Conservation (phyloP, 768 basidiomycete genomes). For the Tubosaeta sp. region DNA sequence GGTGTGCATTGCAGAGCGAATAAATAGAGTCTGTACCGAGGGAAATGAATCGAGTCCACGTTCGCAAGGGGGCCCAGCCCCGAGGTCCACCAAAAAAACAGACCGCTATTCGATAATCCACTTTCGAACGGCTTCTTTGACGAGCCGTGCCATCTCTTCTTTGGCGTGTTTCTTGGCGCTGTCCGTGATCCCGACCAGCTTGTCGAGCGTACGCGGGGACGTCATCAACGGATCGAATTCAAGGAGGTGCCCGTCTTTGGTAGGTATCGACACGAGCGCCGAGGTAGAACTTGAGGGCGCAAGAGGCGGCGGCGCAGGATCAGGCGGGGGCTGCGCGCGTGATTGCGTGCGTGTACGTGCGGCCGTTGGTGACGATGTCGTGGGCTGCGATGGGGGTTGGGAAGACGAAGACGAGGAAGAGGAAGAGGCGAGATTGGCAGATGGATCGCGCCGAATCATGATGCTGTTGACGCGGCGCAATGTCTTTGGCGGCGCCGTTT, state of each 20-base stretch:
- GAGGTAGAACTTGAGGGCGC: slow-evolving; percentile 33
- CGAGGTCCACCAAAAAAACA: not conserved
- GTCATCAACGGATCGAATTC: slow-evolving; percentile 81
- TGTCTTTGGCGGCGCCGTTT: slow-evolving; percentile 14
- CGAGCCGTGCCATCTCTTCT: slow-evolving; percentile 68
- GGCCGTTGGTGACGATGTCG: not conserved
- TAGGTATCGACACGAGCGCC: slow-evolving; percentile 73
- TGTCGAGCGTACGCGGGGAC: slow-evolving; percentile 67
- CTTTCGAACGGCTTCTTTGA: slow-evolving; percentile 69
- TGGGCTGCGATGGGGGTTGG: slow-evolving; percentile 18
- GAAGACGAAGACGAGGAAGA: slow-evolving; percentile 9
- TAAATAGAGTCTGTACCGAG: not conserved
- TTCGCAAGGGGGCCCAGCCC: not conserved
- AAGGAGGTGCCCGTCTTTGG: slow-evolving; percentile 74
- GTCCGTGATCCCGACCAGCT: slow-evolving; percentile 71
- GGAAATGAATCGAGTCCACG: not conserved
- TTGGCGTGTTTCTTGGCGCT: slow-evolving; percentile 82
- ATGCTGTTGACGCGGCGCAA: slow-evolving; percentile 53
- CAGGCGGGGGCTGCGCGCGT: slow-evolving; percentile 17
- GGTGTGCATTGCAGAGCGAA: not conserved
- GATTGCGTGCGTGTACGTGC: slow-evolving; percentile 38
- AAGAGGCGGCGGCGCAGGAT: not conserved
- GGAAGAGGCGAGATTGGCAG: slow-evolving; percentile 35
- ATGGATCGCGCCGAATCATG: slow-evolving; percentile 56
- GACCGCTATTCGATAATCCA: slow-evolving; percentile 53